Evolutionary conservation across 306 rosid genomes (phyloP), one percentile per base, ranked within the genome.

Genomic region (Adenanthera pavonina): DNA sequence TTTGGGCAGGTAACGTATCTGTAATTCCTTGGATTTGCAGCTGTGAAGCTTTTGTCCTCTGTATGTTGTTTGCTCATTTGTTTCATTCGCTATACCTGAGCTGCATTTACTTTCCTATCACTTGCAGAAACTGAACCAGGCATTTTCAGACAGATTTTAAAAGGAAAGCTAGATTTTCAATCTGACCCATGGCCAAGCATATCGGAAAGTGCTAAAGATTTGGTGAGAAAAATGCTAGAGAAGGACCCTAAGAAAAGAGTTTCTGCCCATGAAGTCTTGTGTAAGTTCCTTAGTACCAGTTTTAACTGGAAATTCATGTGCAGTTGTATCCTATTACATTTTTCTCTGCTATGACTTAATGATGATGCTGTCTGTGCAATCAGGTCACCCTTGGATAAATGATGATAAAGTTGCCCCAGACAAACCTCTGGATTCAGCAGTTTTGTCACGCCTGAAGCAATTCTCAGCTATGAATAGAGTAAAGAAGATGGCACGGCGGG

Each of bases 371-470:
- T 85, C 8, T 68, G 73, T 86, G 65, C 80, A 51, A 34, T 77
- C 85, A 94, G 98, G 98, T 78, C 88, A 94, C 86, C 97, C 98
- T 30, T 94, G 98, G 98, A 94, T 94, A 64, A 80, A 88, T 43
- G 98, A 94, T 82, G 98, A 92, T 77, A 85, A n/a, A 56, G 89
- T 92, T 84, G 97, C 98, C 62, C 98, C 98, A 0, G 97, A 94
- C 87, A 88, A 88, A 69, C 97, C 98, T 64, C 83, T 94, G 79
- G 97, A 90, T 80, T 92, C 97, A 77, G 98, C 98, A 75, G 98
- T 94, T 85, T 86, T 94, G 89, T 80, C 98, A 35, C 97, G 98
- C 60, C 88, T 94, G 82, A 94, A 94, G 80, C 97, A 90, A 80
- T 94, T 94, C 86, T 92, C 98, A 7, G 97, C 95, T 49, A 94